phyloP scores from a whole-genome alignment of 441 rosid genomes.

The Metrosideros polymorpha region DNA sequence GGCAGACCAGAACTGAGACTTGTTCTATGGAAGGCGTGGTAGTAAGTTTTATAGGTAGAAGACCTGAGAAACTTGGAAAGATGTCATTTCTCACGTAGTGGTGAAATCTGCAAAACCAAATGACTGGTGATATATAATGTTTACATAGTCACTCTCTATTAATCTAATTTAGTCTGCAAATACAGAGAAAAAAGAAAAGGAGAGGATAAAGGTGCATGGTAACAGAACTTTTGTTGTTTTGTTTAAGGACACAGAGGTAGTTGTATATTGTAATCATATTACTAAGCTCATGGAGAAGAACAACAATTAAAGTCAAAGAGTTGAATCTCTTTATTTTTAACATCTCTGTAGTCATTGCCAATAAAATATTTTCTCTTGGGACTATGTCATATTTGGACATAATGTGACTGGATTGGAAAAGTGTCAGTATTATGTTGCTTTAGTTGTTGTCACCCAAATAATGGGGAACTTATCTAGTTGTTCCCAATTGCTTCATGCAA shows the following conservation, averaged over 20 bases:
- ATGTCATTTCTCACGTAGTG: too few species aligned
- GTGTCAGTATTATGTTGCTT: neutral
- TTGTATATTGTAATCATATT: neutral
- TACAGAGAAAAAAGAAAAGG: neutral
- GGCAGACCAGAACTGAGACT: too few species aligned
- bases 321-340: neutral
- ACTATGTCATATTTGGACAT: neutral
- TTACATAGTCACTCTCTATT: neutral
- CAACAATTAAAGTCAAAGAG: neutral
- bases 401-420: neutral
- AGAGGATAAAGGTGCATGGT: neutral
- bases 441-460: neutral
- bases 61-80: neutral
- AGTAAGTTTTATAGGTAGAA: neutral
- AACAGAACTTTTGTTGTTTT: neutral
- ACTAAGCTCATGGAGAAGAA: neutral
- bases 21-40: neutral
- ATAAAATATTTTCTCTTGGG: too few species aligned
- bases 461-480: neutral
- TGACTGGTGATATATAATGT: neutral
- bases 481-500: neutral
- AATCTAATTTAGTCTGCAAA: neutral
- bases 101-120: too few species aligned
- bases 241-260: neutral
- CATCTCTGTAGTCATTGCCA: too few species aligned